Evolutionary conservation across 352 stramenopile species (phyloP), one percentile per base, ranked within the genome.

Genomic region (Aphanomyces invadans): DNA sequence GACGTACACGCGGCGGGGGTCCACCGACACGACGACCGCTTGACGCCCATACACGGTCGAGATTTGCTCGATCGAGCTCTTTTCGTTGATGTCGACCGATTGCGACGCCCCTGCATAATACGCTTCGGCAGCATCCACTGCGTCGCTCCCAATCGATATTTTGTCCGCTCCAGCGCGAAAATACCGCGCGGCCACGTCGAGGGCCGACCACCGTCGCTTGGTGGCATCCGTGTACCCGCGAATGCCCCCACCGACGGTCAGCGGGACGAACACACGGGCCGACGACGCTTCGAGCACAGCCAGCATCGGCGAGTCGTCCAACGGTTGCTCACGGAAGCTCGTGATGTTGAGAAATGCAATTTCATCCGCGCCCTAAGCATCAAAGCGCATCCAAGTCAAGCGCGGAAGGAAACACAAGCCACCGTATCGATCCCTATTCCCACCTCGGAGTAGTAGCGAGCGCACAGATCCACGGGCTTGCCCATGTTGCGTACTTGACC

Each of bases 281-380:
- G 92, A 98, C 51, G 93, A 94, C 59, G 91, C 80, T 68, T 98
- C 90, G 0, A 99, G 79, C 46, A 99, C 93, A 64, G 89, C 81
- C 11, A 98, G 83, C 94, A 99, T 98, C 15, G 97, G 96, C 70
- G 98, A 83, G 71, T 99, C 96, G 51, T 95, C 94, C 64, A 99
- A 92, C 9, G 97, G 92, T 60, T 97, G 91, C 72, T 98, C 90
- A 32, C 96, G 83, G 74, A 99, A 99, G 73, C 88, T 98, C n/a
- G 93, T 98, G 69, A 99, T 99, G 81, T 99, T 99, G 33, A 99
- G 78, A 75, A 99, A 99, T 25, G 90, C 86, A 70, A 99, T 95
- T 73, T 99, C 96, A 67, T 99, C 96, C 12, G 90, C 95, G 25
- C 96, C 89, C 65, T 72, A 64, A 46, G 54, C 38, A n/a, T n/a